Base-by-base conservation (phyloP, 2,329 filamentous ascomycete genomes). In the Metarhizium album region DNA sequence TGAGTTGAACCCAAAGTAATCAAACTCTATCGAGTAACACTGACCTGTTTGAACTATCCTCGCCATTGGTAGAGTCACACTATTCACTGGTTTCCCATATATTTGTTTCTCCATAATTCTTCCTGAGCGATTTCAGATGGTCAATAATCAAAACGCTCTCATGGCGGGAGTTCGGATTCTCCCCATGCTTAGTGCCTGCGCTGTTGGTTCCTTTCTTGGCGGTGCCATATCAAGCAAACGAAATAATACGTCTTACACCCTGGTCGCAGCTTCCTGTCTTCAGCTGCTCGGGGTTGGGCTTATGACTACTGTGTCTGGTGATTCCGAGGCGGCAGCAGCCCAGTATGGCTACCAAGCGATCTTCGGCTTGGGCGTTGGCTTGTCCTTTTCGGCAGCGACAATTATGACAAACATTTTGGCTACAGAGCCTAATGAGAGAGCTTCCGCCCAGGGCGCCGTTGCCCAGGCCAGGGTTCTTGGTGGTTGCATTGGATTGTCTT, bases 391-490 rank as follows among this genome's bases (percentile, higher is more conserved):
- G 0, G 72, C 74, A 2, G 74, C 74, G 7, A 80, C 78, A 0
- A 78, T 83, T 52, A 74, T 81, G 58, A 78, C 76, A 2, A 75
- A 74, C 45, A 68, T 80, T 14, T 71, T 80, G 45, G 65, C 69
- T 3, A 71, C 75, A 0, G 64, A 70, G 18, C 62, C 66, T 7
- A 68, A 67, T 51, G 74, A 79, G 49, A 67, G 79, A 47, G 79
- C 80, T 1, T 75, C 78, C 2, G 78, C 77, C 0, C 78, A 83
- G 56, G 80, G 79, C 0, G 74, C 78, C 4, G 70, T 82, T 9
- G 76, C 80, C 1, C 80, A 84, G 61, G 73, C 76, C 2, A 73
- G 80, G 14, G 75, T 83, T 0, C 64, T 83, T 2, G 80, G 80
- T 1, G 80, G 80, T 2, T 76, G 76, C 37, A 69, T 83, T 27